A percentile compares a stretch with the other conserved stretches of the same genome.
Conservation (phyloP, 306 rosid genomes). For the Lathyrus oleraceus region DNA sequence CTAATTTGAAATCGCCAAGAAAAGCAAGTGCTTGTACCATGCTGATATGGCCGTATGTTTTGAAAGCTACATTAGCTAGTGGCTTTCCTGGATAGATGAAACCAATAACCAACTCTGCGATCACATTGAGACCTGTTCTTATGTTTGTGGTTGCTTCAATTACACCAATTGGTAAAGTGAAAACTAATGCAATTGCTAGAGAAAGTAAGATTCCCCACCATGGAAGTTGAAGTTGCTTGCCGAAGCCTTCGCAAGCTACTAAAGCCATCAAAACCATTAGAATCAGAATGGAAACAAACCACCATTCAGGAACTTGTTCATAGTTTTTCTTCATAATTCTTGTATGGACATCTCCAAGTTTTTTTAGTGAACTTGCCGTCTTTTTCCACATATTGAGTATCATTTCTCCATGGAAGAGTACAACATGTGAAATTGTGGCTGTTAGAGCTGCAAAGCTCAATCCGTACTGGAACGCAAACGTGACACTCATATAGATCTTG, state of each 20-base stretch:
- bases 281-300: conserved; percentile 58
- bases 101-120: conserved; percentile 68
- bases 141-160: conserved; percentile 79
- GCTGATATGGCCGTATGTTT: conserved; percentile 70
- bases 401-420: conserved; percentile 73
- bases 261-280: conserved; percentile 45
- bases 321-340: conserved; percentile 78
- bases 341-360: conserved; percentile 61
- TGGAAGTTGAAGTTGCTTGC: conserved; percentile 76
- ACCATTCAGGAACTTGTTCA: conserved; percentile 62
- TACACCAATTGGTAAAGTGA: conserved; percentile 77
- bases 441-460: conserved; percentile 71
- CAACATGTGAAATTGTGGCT: conserved; percentile 76
- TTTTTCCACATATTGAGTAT: conserved; percentile 55
- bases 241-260: conserved; percentile 64
- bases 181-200: conserved; percentile 51
- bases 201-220: conserved; percentile 85
- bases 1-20: conserved; percentile 61
- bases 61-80: conserved; percentile 73
- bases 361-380: conserved; percentile 43
- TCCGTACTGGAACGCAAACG: conserved; percentile 70
- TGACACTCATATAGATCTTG: conserved; percentile 61
- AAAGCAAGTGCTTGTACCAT: conserved; percentile 62
- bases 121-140: conserved; percentile 53
- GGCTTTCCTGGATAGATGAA: conserved; percentile 68